These are phyloP conservation scores for Mucuna pruriens DNA, from an alignment of 306 rosid species.

Conservation along the genomic window DNA sequence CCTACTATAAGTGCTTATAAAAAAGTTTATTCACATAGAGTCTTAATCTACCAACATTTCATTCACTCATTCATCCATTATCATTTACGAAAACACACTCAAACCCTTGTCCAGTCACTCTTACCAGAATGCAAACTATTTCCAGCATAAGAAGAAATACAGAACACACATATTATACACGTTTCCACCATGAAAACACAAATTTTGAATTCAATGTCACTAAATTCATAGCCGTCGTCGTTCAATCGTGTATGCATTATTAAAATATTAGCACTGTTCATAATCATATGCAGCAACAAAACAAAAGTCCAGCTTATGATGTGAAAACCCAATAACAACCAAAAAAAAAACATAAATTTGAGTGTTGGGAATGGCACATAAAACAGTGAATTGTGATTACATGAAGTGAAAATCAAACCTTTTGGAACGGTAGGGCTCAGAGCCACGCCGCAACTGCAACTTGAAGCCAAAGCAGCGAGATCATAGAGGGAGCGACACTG, in stretches of 20 bases:
- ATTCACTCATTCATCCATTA: background rate
- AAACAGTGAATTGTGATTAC: background rate
- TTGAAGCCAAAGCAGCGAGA: background rate
- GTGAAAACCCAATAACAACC: background rate
- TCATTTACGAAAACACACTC: background rate
- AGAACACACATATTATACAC: background rate
- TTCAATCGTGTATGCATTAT: background rate
- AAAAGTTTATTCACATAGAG: background rate
- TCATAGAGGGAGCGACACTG: background rate
- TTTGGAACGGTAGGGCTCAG: background rate
- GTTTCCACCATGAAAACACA: background rate
- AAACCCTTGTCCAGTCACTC: background rate
- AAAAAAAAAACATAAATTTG: no score
- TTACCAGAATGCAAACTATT: background rate
- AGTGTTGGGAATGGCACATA: background rate
- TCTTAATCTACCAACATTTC: background rate
- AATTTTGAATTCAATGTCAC: background rate
- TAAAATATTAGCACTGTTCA: background rate
- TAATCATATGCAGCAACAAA: background rate
- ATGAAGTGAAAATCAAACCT: background rate
- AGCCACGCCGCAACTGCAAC: background rate
- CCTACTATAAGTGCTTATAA: background rate
- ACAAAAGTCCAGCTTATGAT: background rate
- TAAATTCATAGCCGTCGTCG: background rate
- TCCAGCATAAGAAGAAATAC: background rate